Evolutionary conservation across 306 rosid genomes (phyloP), one percentile per base, ranked within the genome.

Genomic region (Gleditsia sinensis): DNA sequence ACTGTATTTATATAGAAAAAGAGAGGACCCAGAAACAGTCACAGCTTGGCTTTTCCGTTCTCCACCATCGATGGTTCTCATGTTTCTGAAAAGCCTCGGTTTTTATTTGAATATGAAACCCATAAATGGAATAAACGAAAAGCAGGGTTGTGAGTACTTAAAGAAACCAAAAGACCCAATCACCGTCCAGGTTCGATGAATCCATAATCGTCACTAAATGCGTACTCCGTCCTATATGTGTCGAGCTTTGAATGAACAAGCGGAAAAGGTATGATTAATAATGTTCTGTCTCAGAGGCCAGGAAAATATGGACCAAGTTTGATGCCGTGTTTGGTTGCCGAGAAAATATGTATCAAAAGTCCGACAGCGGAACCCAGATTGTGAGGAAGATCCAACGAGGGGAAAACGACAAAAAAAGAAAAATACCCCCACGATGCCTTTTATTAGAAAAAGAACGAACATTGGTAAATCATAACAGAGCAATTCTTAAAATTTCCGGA

Each of bases 161-260:
- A 75, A 7, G 25, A 45, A 43, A 45, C 24, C 2, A 32, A 21
- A 37, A 0, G 51, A 73, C 39, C 55, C 56, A 21, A 6, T 19
- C 9, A 33, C 17, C 9, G 89, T 85, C 88, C 64, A 83, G 82
- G 84, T 85, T 69, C 89, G 34, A 82, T 85, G 86, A 63, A 81
- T 69, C 68, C 45, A 66, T 8, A n/a, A 21, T 51, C 34, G 39
- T 25, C 33, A 33, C 5, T 21, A 20, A 68, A 57, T 46, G 42
- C 13, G 0, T 9, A 63, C 30, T 16, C 40, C 32, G 19, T 48
- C 54, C 42, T 33, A 5, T 4, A 1, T 7, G 9, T 14, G 62
- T 43, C 6, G 33, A 19, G 42, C 40, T 17, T 49, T 69, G 66
- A 34, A 77, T 77, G 36, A 42, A 14, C 49, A 42, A 40, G 13